Evolutionary conservation across 1,284 basidiomycete genomes (phyloP), one percentile per base, ranked within the genome.

Genomic region (Pascua sp.): DNA sequence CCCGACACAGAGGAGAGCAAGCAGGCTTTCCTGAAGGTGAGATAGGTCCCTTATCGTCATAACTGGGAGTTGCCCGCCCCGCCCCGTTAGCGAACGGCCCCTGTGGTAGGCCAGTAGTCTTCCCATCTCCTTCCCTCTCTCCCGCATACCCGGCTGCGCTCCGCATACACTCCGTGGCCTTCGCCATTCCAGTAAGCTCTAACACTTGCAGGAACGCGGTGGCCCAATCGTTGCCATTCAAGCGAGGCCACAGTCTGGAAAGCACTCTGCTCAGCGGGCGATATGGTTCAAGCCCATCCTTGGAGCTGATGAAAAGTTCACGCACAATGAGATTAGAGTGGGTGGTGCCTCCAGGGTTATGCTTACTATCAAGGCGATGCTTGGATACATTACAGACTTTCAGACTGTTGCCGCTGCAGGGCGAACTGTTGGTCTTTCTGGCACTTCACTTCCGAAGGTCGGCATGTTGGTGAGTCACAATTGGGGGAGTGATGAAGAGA

Each of bases 341-440:
- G 24, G 24, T 32, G 4, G 4, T 32, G 24, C 7, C 24, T 32
- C 24, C 7, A 7, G 24, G 4, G 24, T 32, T 3, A 32, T 32
- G 24, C 24, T 32, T 32, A 32, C 24, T 32, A 32, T 32, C 24
- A 32, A 32, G 79, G 90, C 89, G 66, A 91, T 94, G 59, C 80
- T 94, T 51, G 85, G 86, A 5, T 94, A 92, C 68, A 82, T 92
- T 52, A 91, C 90, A 1, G 91, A 95, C 73, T 78, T 89, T 42
- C 82, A 87, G 67, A 88, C 92, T 62, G 85, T 93, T 56, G 79
- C 81, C 11, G 83, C 83, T 0, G 87, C 85, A 2, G 75, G 82
- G 1, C 82, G 81, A 13, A 83, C 84, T 2, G 78, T 89, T 42
- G 85, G 86, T 0, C 78, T 92, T 18, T 82, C 82, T 9, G 67